Percentiles rank a stretch among this genome's conserved stretches.
Evolutionary conservation across 495 filamentous ascomycete species (phyloP).

Genomic region (Beverwykella pulmonaria): DNA sequence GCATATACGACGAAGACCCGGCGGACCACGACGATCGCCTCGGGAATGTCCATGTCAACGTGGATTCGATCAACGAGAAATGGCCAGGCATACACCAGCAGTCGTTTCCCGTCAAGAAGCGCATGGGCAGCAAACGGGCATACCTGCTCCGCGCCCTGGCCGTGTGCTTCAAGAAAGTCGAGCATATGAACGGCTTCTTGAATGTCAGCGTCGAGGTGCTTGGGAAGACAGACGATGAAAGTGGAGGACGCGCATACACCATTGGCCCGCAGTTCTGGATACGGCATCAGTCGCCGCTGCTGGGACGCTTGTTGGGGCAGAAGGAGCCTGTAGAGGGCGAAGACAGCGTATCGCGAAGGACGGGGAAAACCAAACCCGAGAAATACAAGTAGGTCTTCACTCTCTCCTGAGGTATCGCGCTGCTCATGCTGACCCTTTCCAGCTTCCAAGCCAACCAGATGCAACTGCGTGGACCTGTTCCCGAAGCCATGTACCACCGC

Average conservation of each 20-base stretch:
- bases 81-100: slow-evolving; percentile 71
- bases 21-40: slow-evolving; percentile 85
- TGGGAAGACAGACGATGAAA: slow-evolving; percentile 68
- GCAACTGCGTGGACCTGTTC: slow-evolving; percentile 82
- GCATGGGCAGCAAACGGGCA: slow-evolving; percentile 81
- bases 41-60: slow-evolving; percentile 74
- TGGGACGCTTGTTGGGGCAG: slow-evolving; percentile 76
- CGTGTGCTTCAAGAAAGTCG: slow-evolving; percentile 56
- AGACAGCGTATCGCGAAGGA: slow-evolving; percentile 28
- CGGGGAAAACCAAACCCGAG: slow-evolving; percentile 56
- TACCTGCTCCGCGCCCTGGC: slow-evolving; percentile 70
- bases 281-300: slow-evolving; percentile 85
- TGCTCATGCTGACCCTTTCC: slow-evolving; percentile 52
- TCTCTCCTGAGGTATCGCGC: not conserved
- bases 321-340: slow-evolving; percentile 59
- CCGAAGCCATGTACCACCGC: slow-evolving; percentile 76
- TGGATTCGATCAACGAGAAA: slow-evolving; percentile 57
- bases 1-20: slow-evolving; percentile 86
- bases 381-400: slow-evolving; percentile 68
- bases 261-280: slow-evolving; percentile 75
- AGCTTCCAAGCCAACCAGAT: slow-evolving; percentile 95
- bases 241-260: slow-evolving; percentile 79
- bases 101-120: slow-evolving; percentile 74
- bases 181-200: slow-evolving; percentile 63
- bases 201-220: slow-evolving; percentile 71